phyloP scores from a whole-genome alignment of 2,329 filamentous ascomycete species.

The Fusarium sp. region DNA sequence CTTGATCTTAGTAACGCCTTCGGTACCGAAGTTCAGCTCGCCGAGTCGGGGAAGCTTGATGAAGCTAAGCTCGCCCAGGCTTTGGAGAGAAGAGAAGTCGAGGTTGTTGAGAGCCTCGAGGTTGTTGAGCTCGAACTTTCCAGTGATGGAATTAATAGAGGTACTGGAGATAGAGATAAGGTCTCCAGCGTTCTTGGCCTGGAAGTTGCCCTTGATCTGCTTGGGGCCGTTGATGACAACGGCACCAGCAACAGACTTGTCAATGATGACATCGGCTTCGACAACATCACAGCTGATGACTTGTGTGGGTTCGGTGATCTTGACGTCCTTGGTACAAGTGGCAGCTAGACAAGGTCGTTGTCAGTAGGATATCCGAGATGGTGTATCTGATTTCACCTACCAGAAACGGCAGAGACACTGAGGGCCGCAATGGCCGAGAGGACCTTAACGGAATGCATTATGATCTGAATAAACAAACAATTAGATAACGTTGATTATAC shows the following conservation, averaged over 20 bases:
- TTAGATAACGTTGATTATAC: conserved; percentile 27
- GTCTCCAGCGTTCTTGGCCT: conserved; percentile 66
- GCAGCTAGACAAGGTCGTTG: conserved; percentile 39
- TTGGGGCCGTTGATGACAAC: conserved; percentile 71
- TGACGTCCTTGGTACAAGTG: conserved; percentile 63
- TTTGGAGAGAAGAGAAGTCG: conserved; percentile 70
- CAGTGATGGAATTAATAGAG: conserved; percentile 72
- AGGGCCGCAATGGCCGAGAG: conserved; percentile 58
- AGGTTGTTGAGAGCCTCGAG: conserved; percentile 76
- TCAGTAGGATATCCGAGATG: background rate
- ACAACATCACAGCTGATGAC: conserved; percentile 74
- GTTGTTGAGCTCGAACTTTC: conserved; percentile 74
- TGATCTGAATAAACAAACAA: conserved; percentile 44
- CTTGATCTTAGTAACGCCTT: conserved; percentile 71
- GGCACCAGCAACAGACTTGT: conserved; percentile 61
- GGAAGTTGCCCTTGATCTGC: conserved; percentile 66
- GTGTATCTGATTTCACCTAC: conserved; percentile 45
- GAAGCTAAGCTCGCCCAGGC: conserved; percentile 75
- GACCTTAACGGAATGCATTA: conserved; percentile 59
- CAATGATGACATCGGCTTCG: conserved; percentile 74
- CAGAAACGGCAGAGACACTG: conserved; percentile 52
- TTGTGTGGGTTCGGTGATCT: conserved; percentile 70
- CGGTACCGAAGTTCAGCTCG: conserved; percentile 58
- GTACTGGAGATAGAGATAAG: conserved; percentile 71
- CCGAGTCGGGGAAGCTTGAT: conserved; percentile 73